Conservation (phyloP, 306 rosid species). For the Acacia confusa region DNA sequence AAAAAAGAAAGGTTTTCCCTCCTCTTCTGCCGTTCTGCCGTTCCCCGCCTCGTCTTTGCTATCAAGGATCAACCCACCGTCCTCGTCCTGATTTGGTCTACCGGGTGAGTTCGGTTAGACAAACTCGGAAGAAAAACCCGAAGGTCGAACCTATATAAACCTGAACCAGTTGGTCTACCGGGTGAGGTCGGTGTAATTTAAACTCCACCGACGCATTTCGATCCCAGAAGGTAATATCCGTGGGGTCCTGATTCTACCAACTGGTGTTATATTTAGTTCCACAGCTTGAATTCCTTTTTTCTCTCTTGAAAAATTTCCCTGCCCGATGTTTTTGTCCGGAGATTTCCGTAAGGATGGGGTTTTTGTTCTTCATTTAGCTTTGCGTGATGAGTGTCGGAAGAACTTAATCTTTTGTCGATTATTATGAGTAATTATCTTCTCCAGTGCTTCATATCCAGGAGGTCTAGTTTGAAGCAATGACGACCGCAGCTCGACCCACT, state of each 20-base stretch:
- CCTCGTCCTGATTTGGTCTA: neutral
- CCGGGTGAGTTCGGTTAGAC: neutral
- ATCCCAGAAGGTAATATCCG: neutral
- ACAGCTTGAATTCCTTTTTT: neutral
- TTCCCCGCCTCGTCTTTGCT: neutral
- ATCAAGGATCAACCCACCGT: neutral
- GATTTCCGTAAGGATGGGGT: neutral
- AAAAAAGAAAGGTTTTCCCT: no score
- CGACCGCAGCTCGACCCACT: slow-evolving; percentile 94
- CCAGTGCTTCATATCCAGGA: neutral
- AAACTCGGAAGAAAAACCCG: neutral
- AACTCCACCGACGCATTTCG: neutral
- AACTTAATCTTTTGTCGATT: neutral
- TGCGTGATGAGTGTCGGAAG: neutral
- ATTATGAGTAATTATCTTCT: neutral
- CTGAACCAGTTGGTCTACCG: no score
- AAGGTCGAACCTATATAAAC: neutral
- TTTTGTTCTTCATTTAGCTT: neutral
- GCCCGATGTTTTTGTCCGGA: neutral
- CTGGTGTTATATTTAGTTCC: neutral
- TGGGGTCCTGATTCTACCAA: neutral
- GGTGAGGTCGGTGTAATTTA: no score
- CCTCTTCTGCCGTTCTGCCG: neutral
- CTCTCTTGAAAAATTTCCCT: neutral
- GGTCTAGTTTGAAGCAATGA: slow-evolving; percentile 46